Conservation (phyloP, 768 basidiomycete genomes). For the Amanita brunnescens region DNA sequence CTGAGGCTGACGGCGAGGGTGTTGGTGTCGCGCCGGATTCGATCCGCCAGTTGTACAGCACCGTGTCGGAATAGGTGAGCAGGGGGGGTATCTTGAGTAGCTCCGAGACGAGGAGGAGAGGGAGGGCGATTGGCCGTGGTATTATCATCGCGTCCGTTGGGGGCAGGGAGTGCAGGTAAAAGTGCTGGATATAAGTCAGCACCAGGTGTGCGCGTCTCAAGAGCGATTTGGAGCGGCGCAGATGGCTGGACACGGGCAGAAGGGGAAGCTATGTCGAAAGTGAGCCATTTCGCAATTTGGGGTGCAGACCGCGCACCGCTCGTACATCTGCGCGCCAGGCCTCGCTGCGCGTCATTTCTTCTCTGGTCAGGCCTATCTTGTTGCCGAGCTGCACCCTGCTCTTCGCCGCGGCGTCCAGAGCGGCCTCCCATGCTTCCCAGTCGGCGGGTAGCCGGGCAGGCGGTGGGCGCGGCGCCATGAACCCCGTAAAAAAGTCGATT, state of each 20-base stretch:
- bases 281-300: background rate
- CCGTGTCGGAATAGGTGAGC: constrained; percentile 88
- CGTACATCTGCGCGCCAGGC: constrained; percentile 1
- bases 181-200: constrained; percentile 68
- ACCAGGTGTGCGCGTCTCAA: constrained; percentile 74
- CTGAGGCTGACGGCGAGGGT: background rate
- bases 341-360: background rate
- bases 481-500: constrained; percentile 84
- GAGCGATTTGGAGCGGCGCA: constrained; percentile 38
- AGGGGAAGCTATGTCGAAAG: constrained; percentile 40
- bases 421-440: constrained; percentile 70
- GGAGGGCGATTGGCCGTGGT: constrained; percentile 66
- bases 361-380: constrained; percentile 26
- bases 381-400: constrained; percentile 50
- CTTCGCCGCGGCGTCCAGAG: constrained; percentile 41
- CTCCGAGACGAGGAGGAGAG: constrained; percentile 62
- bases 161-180: constrained; percentile 67
- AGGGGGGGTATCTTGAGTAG: constrained; percentile 80
- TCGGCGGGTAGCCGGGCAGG: constrained; percentile 45
- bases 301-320: background rate
- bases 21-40: too few species aligned
- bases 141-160: constrained; percentile 47
- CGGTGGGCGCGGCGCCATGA: constrained; percentile 79
- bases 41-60: constrained; percentile 80
- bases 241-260: constrained; percentile 36